Evolutionary conservation across 345 rosid genomes (phyloP), one percentile per base, ranked within the genome.

Genomic region (Turritis glabra): DNA sequence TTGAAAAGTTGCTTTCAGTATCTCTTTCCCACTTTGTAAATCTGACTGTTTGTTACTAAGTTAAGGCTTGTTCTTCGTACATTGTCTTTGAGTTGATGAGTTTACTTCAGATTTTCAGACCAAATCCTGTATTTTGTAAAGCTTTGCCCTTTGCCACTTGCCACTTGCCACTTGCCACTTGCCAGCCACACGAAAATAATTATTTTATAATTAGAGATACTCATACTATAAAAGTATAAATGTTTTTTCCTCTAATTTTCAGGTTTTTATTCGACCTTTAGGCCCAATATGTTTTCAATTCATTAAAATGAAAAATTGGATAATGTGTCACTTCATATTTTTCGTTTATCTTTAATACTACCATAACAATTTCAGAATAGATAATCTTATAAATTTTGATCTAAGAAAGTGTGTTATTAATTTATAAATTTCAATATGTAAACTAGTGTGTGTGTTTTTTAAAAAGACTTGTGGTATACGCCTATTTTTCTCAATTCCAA

Each of bases 21-120:
- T 54, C 61, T 30, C 11, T 41, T 62, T 53, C 61, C 11, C 18
- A 23, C 59, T 77, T 70, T 77, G 76, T 69, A 63, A 70, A 63
- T 69, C 25, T 54, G 43, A 63, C 27, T 63, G 60, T 76, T 61
- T 76, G 74, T 68, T 60, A 50, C 40, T 26, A 65, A 37, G 46
- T 27, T 21, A 59, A 38, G 63, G 63, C 61, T 58, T 75, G 62
- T 59, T 67, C 53, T 14, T 67, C 35, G 27, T 59, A 41, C 54
- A 19, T 38, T 67, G 9, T 57, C 33, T 58, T 40, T 65, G 71
- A 64, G 38, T 17, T 43, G 8, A 10, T 63, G 71, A 30, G 37
- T 41, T 18, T 32, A 64, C 71, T 41, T 40, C 19, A 53, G 3
- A 41, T 63, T 21, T 72, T 53, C 26, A 53, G 27, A 30, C 47